These are phyloP conservation scores for Fistulinella cinereoalba DNA, from an alignment of 1,284 basidiomycete species.

Conservation along the genomic window DNA sequence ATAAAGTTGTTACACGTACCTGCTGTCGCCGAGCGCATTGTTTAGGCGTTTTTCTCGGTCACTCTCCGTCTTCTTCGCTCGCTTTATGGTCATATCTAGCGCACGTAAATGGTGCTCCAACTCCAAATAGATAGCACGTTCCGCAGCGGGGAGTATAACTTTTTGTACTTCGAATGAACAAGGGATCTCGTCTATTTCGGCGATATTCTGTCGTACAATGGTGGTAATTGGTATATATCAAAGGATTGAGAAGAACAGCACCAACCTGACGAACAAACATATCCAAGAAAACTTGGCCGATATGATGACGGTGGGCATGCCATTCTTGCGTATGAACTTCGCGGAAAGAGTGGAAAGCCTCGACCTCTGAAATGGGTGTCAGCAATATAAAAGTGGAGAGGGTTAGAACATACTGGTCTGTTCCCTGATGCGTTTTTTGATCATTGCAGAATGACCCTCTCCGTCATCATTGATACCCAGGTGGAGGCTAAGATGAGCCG, in stretches of 20 bases:
- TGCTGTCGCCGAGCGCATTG: constrained; percentile 85
- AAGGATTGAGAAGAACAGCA: constrained; percentile 3
- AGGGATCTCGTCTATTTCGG: constrained; percentile 95
- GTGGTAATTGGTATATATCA: constrained; percentile 8
- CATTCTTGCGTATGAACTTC: constrained; percentile 90
- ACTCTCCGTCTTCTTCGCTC: constrained; percentile 82
- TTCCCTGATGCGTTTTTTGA: constrained; percentile 79
- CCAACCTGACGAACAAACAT: constrained; percentile 81
- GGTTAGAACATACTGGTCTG: constrained; percentile 63
- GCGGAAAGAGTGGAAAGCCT: constrained; percentile 94
- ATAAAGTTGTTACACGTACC: constrained; percentile 44
- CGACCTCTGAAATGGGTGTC: constrained; percentile 58
- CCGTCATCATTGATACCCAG: constrained; percentile 88
- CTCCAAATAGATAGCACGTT: constrained; percentile 93
- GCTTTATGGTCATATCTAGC: constrained; percentile 84
- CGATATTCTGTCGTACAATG: constrained; percentile 68
- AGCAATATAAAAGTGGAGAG: constrained; percentile 2
- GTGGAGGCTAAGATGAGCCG: constrained; percentile 82
- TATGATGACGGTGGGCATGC: constrained; percentile 82
- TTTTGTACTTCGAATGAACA: constrained; percentile 67
- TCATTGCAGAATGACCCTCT: constrained; percentile 71
- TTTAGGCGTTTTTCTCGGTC: constrained; percentile 88
- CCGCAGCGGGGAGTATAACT: constrained; percentile 84
- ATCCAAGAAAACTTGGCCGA: constrained; percentile 84
- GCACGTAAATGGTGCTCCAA: constrained; percentile 92